Base-by-base conservation (phyloP, 2,329 filamentous ascomycete genomes). In the Calonectria hawksworthii region DNA sequence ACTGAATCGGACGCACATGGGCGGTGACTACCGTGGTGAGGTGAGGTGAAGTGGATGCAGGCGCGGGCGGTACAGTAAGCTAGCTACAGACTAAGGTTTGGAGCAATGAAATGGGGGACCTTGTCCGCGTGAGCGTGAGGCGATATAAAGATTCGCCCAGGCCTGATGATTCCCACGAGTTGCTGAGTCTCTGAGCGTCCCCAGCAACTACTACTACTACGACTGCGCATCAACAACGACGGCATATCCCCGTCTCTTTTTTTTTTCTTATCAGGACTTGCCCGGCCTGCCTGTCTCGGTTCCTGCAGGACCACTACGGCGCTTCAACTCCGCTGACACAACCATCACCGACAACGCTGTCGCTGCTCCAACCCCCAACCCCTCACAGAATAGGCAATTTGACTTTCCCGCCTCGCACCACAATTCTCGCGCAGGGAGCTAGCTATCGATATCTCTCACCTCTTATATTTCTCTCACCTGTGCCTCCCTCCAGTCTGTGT, bases 91-190 rank as follows among this genome's bases (percentile, higher is more conserved):
- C 61, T 32, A 50, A 44, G 18, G 44, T 64, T 70, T 41, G 34
- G 34, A n/a, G 23, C 28, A 9, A 44, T 14, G 23, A n/a, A 41
- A 56, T 44, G 52, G 28, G 38, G 38, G 51, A 41, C 67, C 52
- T 67, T 63, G 72, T 70, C 61, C 72, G 72, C 67, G 61, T 63
- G 51, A 70, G 72, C 67, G 61, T 63, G 51, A 70, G 67, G 72
- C 72, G 67, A 74, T 74, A 74, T 74, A 74, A 70, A 74, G 67
- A 74, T 74, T 63, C 38, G 30, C 3, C 61, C 41, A 23, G 61
- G 61, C 59, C 51, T 65, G 47, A 47, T 50, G 59, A 51, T 32
- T 59, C 38, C 41, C 51, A 38, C 44, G 59, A 69, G 61, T 61
- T 34, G 21, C 41, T 51, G 30, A 64, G 56, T 68, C 23, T 56